phyloP scores from a whole-genome alignment of 2,329 filamentous ascomycete genomes.

The Fusarium sp. region DNA sequence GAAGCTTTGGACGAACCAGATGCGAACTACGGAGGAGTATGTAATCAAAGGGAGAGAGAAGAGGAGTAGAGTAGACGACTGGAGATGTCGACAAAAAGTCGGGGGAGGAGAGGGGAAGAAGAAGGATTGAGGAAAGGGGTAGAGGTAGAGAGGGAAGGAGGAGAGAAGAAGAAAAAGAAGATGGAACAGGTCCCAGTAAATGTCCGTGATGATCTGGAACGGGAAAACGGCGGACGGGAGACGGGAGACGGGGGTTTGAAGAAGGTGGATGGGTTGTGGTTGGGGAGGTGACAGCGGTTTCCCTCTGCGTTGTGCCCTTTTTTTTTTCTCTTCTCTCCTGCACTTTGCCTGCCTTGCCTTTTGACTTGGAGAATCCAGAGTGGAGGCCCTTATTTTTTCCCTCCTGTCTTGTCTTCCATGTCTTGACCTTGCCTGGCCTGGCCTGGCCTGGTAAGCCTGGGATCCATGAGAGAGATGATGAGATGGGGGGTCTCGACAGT shows the following conservation, averaged over 20 bases:
- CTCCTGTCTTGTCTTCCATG: background rate
- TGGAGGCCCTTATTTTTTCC: constrained; percentile 42
- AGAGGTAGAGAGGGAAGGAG: constrained; percentile 21
- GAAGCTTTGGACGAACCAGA: constrained; percentile 30
- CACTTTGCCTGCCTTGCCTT: constrained; percentile 24
- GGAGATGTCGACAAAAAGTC: constrained; percentile 23
- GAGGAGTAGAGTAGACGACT: constrained; percentile 1
- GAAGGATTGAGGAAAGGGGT: constrained; percentile 31
- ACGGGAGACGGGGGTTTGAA: constrained; percentile 38
- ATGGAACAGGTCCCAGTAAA: constrained; percentile 38
- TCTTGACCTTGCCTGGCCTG: background rate
- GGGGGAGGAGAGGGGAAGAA: constrained; percentile 17
- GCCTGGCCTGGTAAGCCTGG: background rate
- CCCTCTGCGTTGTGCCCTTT: constrained; percentile 35
- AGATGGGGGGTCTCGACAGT: constrained; percentile 25
- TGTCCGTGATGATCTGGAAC: constrained; percentile 44
- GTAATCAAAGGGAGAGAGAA: constrained; percentile 25
- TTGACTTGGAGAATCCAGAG: constrained; percentile 10
- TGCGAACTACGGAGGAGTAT: constrained; percentile 18
- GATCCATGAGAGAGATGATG: constrained; percentile 3
- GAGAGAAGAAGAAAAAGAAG: constrained; percentile 31
- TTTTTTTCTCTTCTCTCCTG: background rate
- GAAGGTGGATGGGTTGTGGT: constrained; percentile 39
- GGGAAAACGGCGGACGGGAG: constrained; percentile 43
- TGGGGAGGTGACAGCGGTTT: constrained; percentile 45